Evolutionary conservation across 768 basidiomycete genomes (phyloP).

Genomic region (Kwoniella botswanensis): DNA sequence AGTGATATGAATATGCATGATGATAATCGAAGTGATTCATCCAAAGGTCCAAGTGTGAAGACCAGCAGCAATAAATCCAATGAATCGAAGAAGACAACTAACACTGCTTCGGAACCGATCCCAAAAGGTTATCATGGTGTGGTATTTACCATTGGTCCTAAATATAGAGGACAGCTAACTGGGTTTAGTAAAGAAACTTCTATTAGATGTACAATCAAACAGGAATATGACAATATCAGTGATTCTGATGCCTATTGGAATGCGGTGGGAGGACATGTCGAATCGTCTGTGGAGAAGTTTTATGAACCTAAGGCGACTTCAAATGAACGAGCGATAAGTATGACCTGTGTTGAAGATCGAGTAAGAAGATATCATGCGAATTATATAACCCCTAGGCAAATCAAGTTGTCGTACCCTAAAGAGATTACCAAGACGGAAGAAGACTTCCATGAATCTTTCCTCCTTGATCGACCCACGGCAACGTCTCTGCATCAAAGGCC

Average conservation of each 20-base stretch:
- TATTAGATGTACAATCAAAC: background rate
- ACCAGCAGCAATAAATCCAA: too few relatives aligned
- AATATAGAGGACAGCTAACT: background rate
- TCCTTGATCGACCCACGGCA: background rate
- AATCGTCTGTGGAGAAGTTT: background rate
- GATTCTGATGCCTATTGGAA: background rate
- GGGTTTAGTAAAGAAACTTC: background rate
- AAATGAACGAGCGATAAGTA: background rate
- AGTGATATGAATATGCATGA: too few relatives aligned
- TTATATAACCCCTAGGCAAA: background rate
- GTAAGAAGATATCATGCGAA: background rate
- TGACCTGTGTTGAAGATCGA: background rate
- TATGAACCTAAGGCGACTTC: background rate
- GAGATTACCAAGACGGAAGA: background rate
- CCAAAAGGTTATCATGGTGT: too few relatives aligned
- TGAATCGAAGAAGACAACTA: too few relatives aligned
- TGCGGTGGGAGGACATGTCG: background rate
- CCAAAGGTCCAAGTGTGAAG: too few relatives aligned
- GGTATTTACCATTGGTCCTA: too few relatives aligned
- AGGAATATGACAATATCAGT: background rate
- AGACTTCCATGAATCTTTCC: background rate
- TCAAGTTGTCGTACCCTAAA: background rate
- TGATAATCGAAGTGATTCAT: too few relatives aligned
- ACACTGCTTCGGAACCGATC: too few relatives aligned
- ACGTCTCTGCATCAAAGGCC: background rate